Conservation (phyloP, 495 filamentous ascomycete species). For the Penicillium antarcticum region DNA sequence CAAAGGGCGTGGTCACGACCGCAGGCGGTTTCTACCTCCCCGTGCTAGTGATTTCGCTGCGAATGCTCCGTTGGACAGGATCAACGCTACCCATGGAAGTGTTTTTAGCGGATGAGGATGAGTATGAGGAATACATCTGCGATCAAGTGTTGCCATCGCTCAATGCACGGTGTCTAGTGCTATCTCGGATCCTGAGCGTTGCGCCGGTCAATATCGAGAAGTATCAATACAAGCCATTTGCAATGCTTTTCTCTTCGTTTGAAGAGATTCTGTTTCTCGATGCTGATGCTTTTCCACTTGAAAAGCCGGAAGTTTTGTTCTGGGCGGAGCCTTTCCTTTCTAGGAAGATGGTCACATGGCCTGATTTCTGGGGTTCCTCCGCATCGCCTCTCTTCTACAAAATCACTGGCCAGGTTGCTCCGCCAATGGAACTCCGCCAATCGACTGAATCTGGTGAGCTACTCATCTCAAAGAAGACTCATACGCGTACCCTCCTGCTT, state of each 20-base stretch:
- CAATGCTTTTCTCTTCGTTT: constrained; percentile 50
- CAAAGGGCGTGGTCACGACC: constrained; percentile 43
- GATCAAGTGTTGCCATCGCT: constrained; percentile 37
- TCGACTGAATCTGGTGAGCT: constrained; percentile 50
- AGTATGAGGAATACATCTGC: constrained; percentile 49
- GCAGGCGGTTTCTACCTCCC: constrained; percentile 35
- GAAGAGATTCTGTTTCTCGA: constrained; percentile 52
- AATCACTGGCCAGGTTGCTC: constrained; percentile 33
- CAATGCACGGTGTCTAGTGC: constrained; percentile 43
- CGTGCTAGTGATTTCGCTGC: constrained; percentile 40
- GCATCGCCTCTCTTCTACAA: constrained; percentile 45
- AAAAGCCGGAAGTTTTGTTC: constrained; percentile 40
- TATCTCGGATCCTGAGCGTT: constrained; percentile 27
- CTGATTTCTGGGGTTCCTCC: constrained; percentile 53
- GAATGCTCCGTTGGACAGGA: constrained; percentile 49
- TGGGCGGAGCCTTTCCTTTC: constrained; percentile 37
- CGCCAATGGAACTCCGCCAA: constrained; percentile 19
- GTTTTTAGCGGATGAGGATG: constrained; percentile 38
- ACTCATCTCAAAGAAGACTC: constrained; percentile 41
- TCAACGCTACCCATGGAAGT: constrained; percentile 51
- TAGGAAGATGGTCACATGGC: constrained; percentile 50
- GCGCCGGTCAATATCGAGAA: constrained; percentile 20
- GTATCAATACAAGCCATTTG: constrained; percentile 49
- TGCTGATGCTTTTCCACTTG: constrained; percentile 43
- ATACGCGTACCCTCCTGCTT: constrained; percentile 43